These are phyloP conservation scores for Hansenula lynferdii DNA, from an alignment of 1,139 yeast species.

Conservation along the genomic window DNA sequence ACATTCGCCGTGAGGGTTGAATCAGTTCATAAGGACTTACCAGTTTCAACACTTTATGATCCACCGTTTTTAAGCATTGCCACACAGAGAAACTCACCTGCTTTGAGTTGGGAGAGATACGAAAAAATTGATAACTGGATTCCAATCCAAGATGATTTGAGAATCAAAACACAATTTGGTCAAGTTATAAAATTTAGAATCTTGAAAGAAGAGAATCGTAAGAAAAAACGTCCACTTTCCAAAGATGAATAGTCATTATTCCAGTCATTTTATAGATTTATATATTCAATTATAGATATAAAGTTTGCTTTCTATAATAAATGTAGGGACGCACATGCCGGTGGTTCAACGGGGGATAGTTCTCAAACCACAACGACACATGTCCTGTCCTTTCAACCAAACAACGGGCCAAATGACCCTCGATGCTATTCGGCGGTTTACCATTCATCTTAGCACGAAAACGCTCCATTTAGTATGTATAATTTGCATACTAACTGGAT, in stretches of 20 bases:
- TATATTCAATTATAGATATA: background rate
- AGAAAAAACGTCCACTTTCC: background rate
- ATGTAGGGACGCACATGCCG: conserved; percentile 25
- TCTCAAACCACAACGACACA: conserved; percentile 11
- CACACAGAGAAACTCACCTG: conserved; percentile 8
- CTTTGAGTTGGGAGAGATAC: conserved; percentile 10
- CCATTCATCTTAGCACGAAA: conserved; percentile 22
- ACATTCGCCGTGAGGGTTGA: conserved; percentile 24
- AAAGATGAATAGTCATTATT: background rate
- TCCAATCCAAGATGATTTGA: conserved; percentile 6
- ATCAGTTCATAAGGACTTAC: conserved; percentile 9
- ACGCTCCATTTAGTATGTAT: conserved; percentile 25
- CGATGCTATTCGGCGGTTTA: conserved; percentile 1
- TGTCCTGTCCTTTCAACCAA: conserved; percentile 17
- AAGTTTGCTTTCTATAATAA: background rate
- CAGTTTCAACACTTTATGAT: conserved; percentile 6
- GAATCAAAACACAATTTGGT: conserved; percentile 9
- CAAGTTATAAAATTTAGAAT: conserved; percentile 9
- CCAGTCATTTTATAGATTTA: background rate
- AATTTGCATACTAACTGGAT: conserved; percentile 22
- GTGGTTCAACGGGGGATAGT: conserved; percentile 1
- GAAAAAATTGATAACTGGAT: conserved; percentile 13
- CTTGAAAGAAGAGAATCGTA: background rate
- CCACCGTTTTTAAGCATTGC: conserved; percentile 17
- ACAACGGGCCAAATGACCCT: background rate